These are phyloP conservation scores for Ogataea degrootiae DNA, from an alignment of 805 yeast species.

Conservation along the genomic window DNA sequence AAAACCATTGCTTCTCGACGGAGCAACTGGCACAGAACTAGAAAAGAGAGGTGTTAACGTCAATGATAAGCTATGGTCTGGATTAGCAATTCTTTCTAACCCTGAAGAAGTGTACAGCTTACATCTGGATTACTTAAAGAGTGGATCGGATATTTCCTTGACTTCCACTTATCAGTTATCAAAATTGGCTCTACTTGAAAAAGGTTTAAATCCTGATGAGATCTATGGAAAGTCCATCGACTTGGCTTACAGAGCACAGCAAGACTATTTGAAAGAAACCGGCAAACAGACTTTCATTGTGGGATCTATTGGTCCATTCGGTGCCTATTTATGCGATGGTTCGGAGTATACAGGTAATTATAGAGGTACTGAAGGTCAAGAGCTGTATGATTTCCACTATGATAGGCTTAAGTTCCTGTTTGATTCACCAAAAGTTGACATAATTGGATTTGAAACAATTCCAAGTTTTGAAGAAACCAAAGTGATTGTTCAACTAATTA, in stretches of 20 bases:
- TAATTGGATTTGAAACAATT: slow-evolving; percentile 67
- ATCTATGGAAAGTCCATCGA: slow-evolving; percentile 22
- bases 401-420: slow-evolving; percentile 39
- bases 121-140: slow-evolving; percentile 44
- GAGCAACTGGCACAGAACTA: slow-evolving; percentile 63
- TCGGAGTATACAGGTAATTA: slow-evolving; percentile 74
- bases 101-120: slow-evolving; percentile 42
- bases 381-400: slow-evolving; percentile 46
- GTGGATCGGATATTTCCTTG: slow-evolving; percentile 52
- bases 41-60: slow-evolving; percentile 44
- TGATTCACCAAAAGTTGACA: slow-evolving; percentile 41
- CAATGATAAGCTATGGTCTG: slow-evolving; percentile 57
- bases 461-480: slow-evolving; percentile 57
- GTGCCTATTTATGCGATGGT: slow-evolving; percentile 63
- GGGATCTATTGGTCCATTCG: slow-evolving; percentile 77
- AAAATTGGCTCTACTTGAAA: slow-evolving; percentile 33
- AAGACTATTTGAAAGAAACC: slow-evolving; percentile 10
- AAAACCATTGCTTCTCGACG: slow-evolving; percentile 40
- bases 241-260: slow-evolving; percentile 19
- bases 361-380: slow-evolving; percentile 33
- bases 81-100: slow-evolving; percentile 41
- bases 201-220: slow-evolving; percentile 14
- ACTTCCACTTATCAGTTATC: slow-evolving; percentile 63
- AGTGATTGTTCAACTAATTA: slow-evolving; percentile 41
- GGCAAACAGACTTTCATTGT: slow-evolving; percentile 31